Conservation (phyloP, 2,329 filamentous ascomycete species). For the Fusarium veterinarium region DNA sequence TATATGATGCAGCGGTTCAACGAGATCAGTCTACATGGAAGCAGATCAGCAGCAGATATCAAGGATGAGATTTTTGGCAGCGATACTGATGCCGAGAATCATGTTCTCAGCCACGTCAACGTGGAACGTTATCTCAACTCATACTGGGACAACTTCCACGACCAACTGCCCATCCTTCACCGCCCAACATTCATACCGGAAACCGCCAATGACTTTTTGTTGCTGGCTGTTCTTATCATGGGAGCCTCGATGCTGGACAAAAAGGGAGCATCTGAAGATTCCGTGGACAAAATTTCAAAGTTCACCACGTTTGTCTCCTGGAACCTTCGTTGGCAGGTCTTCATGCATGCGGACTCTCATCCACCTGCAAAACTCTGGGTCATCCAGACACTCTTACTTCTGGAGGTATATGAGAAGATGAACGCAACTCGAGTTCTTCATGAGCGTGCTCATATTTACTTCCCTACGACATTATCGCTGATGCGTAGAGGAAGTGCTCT, state of each 20-base stretch:
- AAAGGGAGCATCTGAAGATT: conserved; percentile 29
- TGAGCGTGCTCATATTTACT: conserved; percentile 47
- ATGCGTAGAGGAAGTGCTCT: conserved; percentile 46
- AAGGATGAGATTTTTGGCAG: conserved; percentile 46
- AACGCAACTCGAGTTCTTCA: conserved; percentile 45
- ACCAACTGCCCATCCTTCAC: conserved; percentile 44
- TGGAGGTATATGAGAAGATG: conserved; percentile 46
- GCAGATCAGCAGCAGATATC: conserved; percentile 44
- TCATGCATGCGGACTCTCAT: conserved; percentile 46
- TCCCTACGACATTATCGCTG: conserved; percentile 44
- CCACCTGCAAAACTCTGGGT: conserved; percentile 46
- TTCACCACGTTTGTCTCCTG: conserved; percentile 46
- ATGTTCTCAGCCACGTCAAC: conserved; percentile 42
- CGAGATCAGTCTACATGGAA: conserved; percentile 44
- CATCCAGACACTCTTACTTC: conserved; percentile 43
- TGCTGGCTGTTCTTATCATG: conserved; percentile 45
- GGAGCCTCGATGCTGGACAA: conserved; percentile 45
- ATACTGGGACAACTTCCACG: conserved; percentile 46
- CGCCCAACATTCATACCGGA: conserved; percentile 44
- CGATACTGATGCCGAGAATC: conserved; percentile 42
- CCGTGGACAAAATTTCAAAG: conserved; percentile 43
- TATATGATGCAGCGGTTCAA: conserved; percentile 47
- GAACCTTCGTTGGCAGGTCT: conserved; percentile 46
- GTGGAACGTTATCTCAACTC: conserved; percentile 44
- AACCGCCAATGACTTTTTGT: conserved; percentile 44